Evolutionary conservation across 768 basidiomycete genomes (phyloP), one percentile per base, ranked within the genome.

Genomic region (Exsudoporus frostii): DNA sequence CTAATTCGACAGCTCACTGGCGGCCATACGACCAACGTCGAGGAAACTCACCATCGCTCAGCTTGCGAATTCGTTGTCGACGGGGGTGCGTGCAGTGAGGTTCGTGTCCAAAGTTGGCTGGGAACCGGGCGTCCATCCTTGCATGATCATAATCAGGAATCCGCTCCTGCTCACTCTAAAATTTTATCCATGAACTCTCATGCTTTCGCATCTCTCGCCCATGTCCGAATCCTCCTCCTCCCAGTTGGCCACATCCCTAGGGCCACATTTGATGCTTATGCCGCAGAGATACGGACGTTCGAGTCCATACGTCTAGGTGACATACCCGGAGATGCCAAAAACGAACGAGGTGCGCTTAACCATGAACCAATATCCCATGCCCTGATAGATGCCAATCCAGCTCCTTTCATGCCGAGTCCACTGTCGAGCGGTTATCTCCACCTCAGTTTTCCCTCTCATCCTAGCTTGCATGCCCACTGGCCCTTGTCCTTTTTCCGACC

Each of bases 161-260:
- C 20, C 19, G 15, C 37, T 47, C 34, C 20, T 29, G 33, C 9
- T 47, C 24, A 27, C 25, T 24, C 10, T 11, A 20, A 27, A n/a
- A 34, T 33, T 17, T 38, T 27, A 54, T 61, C 61, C 62, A 91
- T 91, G 88, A 86, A 85, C 64, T 77, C 78, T 45, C 74, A 82
- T 71, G 76, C 83, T 14, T 94, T 92, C 64, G 87, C 85, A 22
- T 89, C 90, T 19, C 81, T 96, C 43, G 93, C 91, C 19, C 90
- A 91, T 66, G 76, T 98, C 51, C 85, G 81, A 53, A 80, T 98
- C 44, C 81, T 98, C 19, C 80, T 98, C 54, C 71, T 97, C 15
- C 95, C 96, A 15, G 84, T 98, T 11, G 92, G 92, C 34, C 71
- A 80, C 7, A 89, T 97, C 57, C 74, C 82, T 1, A 77, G 78